Evolutionary conservation across 257 asterid species (phyloP).

Genomic region (Striga asiatica): DNA sequence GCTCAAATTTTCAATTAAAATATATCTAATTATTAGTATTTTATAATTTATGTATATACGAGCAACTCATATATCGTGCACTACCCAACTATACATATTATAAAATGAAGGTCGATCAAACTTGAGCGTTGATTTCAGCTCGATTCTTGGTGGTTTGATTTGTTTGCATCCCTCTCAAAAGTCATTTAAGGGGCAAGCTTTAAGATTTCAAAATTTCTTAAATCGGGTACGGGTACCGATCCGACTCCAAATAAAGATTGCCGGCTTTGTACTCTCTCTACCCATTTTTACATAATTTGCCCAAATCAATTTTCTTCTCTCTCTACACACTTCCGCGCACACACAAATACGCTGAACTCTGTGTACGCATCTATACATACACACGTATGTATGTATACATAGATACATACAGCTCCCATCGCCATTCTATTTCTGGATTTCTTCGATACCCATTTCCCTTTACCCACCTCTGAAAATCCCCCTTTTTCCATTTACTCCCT

Average conservation of each 20-base stretch:
- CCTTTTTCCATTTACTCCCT: constrained; percentile 3
- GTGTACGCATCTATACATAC: constrained; percentile 18
- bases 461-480: constrained; percentile 12
- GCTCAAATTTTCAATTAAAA: no score
- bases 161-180: no score
- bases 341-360: constrained; percentile 15
- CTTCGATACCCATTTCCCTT: constrained; percentile 14
- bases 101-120: no score
- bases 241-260: constrained; percentile 21
- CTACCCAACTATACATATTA: no score
- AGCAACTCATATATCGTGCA: no score
- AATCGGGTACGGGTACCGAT: constrained; percentile 10
- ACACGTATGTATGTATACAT: constrained; percentile 17
- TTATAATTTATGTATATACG: no score
- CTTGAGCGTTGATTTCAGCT: no score
- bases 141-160: no score
- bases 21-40: no score
- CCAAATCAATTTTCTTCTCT: constrained; percentile 8
- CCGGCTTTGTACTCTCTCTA: constrained; percentile 19
- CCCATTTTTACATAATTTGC: constrained; percentile 19
- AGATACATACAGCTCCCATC: constrained; percentile 1
- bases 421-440: constrained; percentile 17
- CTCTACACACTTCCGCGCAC: constrained; percentile 9
- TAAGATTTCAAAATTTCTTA: constrained; percentile 10
- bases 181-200: constrained; percentile 7